These are phyloP conservation scores for Chlamydomonas schloesseri DNA, from an alignment of 139 green algal genomes.

Conservation along the genomic window DNA sequence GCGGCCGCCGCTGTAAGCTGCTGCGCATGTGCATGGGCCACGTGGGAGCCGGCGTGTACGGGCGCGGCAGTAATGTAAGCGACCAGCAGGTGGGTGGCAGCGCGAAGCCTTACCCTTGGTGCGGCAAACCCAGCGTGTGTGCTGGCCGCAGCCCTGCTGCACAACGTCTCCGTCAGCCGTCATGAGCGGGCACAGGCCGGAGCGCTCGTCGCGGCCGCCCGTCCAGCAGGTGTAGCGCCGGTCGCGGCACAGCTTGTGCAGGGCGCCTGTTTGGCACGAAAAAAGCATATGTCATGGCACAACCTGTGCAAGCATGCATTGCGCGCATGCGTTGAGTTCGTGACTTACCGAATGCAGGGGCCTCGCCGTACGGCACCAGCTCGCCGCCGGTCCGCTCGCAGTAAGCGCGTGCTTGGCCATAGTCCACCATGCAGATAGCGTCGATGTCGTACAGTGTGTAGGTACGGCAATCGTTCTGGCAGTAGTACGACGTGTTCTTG, in stretches of 20 bases:
- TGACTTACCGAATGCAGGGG: too few relatives aligned
- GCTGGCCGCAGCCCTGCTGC: not conserved
- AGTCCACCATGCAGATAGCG: conserved; percentile 10
- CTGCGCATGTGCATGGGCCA: not conserved
- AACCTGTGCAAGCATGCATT: too few relatives aligned
- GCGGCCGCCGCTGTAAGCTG: not conserved
- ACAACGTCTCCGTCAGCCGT: not conserved
- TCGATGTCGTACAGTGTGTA: conserved; percentile 32
- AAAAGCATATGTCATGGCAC: too few relatives aligned
- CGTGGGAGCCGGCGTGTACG: too few relatives aligned
- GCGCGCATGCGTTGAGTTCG: too few relatives aligned
- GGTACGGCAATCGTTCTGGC: not conserved
- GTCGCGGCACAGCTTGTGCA: not conserved
- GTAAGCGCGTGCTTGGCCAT: not conserved
- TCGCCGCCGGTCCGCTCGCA: not conserved
- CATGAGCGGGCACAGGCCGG: not conserved
- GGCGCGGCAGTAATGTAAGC: not conserved
- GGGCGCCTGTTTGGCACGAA: not conserved
- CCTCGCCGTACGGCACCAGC: not conserved
- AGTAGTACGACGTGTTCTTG: not conserved
- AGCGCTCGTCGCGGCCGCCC: not conserved
- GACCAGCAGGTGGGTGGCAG: not conserved
- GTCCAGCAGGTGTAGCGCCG: not conserved
- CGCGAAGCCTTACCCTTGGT: not conserved
- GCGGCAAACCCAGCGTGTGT: not conserved